These are phyloP conservation scores for Nemania sp. DNA, from an alignment of 2,329 filamentous ascomycete species.

Conservation along the genomic window DNA sequence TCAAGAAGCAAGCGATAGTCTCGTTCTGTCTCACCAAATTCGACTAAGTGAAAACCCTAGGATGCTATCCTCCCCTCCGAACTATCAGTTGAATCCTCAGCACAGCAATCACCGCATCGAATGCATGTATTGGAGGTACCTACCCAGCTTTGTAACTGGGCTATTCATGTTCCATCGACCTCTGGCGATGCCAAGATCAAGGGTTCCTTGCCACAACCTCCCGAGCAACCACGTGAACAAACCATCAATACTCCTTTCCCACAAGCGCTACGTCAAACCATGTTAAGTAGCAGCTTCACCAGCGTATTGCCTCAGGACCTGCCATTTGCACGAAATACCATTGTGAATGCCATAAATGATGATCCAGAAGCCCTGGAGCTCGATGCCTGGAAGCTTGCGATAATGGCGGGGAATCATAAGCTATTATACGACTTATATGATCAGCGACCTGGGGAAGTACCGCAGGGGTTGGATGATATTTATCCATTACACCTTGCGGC, in stretches of 20 bases:
- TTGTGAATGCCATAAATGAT: constrained; percentile 28
- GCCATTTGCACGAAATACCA: constrained; percentile 26
- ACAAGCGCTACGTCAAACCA: not conserved
- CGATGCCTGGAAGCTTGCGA: constrained; percentile 41
- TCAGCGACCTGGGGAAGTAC: not conserved
- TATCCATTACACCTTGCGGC: constrained; percentile 54
- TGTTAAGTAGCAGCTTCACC: constrained; percentile 8
- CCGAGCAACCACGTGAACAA: too few species aligned
- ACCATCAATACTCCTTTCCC: not conserved
- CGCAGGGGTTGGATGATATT: constrained; percentile 31
- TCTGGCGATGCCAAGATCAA: not conserved
- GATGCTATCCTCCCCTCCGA: not conserved
- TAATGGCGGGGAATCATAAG: constrained; percentile 41
- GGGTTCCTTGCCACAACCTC: too few species aligned
- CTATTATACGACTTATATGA: not conserved
- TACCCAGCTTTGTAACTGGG: constrained; percentile 14
- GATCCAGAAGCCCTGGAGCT: constrained; percentile 19
- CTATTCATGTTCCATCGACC: not conserved
- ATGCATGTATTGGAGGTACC: not conserved
- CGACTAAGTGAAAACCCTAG: not conserved
- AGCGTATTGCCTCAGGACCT: constrained; percentile 21
- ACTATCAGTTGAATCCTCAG: not conserved
- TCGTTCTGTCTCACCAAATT: not conserved
- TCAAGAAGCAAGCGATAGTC: too few species aligned
- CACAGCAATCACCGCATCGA: not conserved